These are phyloP conservation scores for Leccinum subgranulosum DNA, from an alignment of 768 basidiomycete species.

Conservation along the genomic window DNA sequence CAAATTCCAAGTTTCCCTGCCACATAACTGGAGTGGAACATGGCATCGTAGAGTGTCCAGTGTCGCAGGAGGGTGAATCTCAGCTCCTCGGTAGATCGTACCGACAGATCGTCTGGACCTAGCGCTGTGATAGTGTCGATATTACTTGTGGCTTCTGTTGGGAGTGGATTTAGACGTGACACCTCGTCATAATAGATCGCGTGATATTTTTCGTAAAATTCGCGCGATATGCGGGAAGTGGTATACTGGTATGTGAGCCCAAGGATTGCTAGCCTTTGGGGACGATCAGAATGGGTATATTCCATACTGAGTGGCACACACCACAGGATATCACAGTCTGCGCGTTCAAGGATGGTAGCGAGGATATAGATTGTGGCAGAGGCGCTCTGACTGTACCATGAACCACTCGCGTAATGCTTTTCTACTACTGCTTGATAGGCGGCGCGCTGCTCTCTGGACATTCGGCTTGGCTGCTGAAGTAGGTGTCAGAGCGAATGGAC, in stretches of 20 bases:
- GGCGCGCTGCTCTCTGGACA: conserved; percentile 69
- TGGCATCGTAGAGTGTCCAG: conserved; percentile 97
- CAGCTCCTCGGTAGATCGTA: conserved; percentile 84
- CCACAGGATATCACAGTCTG: conserved; percentile 94
- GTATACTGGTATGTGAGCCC: conserved; percentile 93
- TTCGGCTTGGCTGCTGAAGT: conserved; percentile 46
- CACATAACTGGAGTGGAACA: conserved; percentile 97
- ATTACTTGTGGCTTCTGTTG: conserved; percentile 34
- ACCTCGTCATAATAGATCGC: conserved; percentile 87
- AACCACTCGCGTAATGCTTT: conserved; percentile 82
- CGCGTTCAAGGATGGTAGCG: conserved; percentile 85
- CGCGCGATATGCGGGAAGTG: conserved; percentile 82
- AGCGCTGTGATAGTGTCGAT: conserved; percentile 48
- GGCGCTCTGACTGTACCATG: conserved; percentile 86
- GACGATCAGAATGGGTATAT: conserved; percentile 7
- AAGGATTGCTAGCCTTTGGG: conserved; percentile 80
- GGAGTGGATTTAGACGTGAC: conserved; percentile 77
- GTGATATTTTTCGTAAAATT: conserved; percentile 80
- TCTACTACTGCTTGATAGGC: conserved; percentile 62
- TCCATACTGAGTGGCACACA: conserved; percentile 30
- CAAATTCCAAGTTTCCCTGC: conserved; percentile 94
- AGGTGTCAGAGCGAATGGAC: conserved; percentile 1
- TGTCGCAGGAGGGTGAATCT: conserved; percentile 94
- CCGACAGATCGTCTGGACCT: conserved; percentile 79
- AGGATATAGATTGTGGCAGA: conserved; percentile 87